Evolutionary conservation across 257 asterid species (phyloP).

Genomic region (Solanum etuberosum): DNA sequence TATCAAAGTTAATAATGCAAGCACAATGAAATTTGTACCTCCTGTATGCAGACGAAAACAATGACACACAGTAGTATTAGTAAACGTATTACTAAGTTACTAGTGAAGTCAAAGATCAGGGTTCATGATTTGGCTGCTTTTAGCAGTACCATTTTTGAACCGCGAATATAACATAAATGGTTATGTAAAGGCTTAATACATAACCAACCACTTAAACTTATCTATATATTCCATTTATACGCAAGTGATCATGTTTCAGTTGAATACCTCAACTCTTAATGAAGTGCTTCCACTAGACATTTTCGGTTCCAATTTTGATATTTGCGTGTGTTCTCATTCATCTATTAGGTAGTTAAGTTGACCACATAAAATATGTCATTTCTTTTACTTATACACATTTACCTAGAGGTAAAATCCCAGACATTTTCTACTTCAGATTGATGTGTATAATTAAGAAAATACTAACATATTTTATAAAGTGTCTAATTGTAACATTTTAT

Average conservation of each 20-base stretch:
- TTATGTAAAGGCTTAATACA: background rate
- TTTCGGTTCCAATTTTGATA: background rate
- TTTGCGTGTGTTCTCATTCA: too few relatives aligned
- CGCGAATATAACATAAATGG: background rate
- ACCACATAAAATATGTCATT: background rate
- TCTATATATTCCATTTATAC: background rate
- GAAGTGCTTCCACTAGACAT: background rate
- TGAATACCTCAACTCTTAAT: background rate
- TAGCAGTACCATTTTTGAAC: background rate
- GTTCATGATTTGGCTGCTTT: background rate
- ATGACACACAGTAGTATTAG: background rate
- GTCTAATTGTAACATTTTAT: too few relatives aligned
- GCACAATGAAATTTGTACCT: conserved; percentile 79
- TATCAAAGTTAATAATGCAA: conserved; percentile 70
- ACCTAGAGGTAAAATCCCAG: background rate
- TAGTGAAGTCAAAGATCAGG: background rate
- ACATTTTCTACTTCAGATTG: background rate
- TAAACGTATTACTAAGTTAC: too few relatives aligned
- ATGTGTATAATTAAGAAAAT: too few relatives aligned
- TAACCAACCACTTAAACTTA: background rate
- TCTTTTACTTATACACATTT: background rate
- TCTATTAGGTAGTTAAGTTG: background rate
- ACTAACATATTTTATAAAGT: too few relatives aligned
- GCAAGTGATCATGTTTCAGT: too few relatives aligned
- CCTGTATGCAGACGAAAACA: conserved; percentile 26